Evolutionary conservation across 108 stramenopile genomes (phyloP).

Genomic region (Cyclotella kingstonii): DNA sequence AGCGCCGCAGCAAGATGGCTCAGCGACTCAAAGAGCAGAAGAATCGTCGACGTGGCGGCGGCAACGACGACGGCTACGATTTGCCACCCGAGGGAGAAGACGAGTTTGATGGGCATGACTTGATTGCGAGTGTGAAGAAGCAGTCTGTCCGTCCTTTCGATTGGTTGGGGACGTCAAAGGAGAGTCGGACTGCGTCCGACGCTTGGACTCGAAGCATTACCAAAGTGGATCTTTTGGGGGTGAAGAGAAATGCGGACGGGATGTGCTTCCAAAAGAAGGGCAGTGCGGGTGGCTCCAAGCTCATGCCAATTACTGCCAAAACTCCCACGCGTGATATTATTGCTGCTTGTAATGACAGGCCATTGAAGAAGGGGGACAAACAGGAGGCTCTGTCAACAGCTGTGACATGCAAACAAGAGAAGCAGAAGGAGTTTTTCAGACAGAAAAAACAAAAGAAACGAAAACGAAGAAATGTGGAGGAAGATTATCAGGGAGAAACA

Average conservation of each 20-base stretch:
- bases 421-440: conserved; percentile 33
- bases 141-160: conserved; percentile 18
- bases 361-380: neutral
- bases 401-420: conserved; percentile 23
- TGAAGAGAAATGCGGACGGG: conserved; percentile 3
- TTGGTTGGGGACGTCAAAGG: conserved; percentile 15
- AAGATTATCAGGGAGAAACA: neutral
- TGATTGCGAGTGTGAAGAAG: conserved; percentile 48
- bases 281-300: neutral
- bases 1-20: conserved; percentile 40
- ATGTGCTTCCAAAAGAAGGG: conserved; percentile 11
- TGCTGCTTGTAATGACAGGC: conserved; percentile 22
- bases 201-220: neutral
- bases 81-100: conserved; percentile 42
- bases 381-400: neutral
- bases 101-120: conserved; percentile 43
- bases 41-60: conserved; percentile 17
- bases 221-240: neutral
- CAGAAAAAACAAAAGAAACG: conserved; percentile 43
- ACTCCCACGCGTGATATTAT: conserved; percentile 42
- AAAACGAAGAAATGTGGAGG: conserved; percentile 11
- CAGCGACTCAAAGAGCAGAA: conserved; percentile 39
- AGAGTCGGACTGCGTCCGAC: neutral
- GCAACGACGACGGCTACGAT: conserved; percentile 43
- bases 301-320: conserved; percentile 25